Conservation (phyloP, 2,329 filamentous ascomycete species). For the Aspergillus sp. region DNA sequence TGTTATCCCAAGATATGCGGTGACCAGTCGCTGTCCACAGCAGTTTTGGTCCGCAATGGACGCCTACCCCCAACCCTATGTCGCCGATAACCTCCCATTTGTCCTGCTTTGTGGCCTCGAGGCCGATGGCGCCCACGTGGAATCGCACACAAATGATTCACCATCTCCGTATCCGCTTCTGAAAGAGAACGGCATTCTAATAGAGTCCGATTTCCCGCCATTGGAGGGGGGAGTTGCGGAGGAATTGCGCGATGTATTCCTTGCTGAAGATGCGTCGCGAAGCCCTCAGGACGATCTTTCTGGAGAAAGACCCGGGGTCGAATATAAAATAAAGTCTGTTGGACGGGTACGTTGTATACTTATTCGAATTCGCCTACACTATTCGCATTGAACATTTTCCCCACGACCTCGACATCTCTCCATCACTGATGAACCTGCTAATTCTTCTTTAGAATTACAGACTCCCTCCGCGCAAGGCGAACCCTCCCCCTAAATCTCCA, state of each 20-base stretch:
- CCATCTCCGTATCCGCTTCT: constrained; percentile 55
- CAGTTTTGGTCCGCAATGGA: constrained; percentile 43
- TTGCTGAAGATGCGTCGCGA: constrained; percentile 62
- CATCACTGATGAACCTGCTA: constrained; percentile 11
- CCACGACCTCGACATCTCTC: not conserved
- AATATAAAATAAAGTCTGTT: constrained; percentile 70
- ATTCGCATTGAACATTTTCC: not conserved
- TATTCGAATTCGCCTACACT: not conserved
- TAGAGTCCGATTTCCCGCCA: constrained; percentile 69
- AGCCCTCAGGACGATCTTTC: constrained; percentile 53
- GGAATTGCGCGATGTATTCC: constrained; percentile 65
- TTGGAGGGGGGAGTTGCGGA: constrained; percentile 66
- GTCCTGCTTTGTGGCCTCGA: constrained; percentile 77
- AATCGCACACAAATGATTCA: constrained; percentile 32
- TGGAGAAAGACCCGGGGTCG: constrained; percentile 50
- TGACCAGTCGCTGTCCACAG: constrained; percentile 26
- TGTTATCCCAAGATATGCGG: constrained; percentile 30
- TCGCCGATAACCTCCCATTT: constrained; percentile 83
- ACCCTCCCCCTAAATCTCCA: constrained; percentile 55
- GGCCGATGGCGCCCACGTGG: constrained; percentile 33
- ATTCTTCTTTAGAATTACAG: constrained; percentile 47
- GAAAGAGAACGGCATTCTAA: constrained; percentile 56
- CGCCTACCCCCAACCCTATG: constrained; percentile 61
- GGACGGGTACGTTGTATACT: constrained; percentile 70
- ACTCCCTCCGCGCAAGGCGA: constrained; percentile 63